phyloP scores from a whole-genome alignment of 345 rosid species.

The Acer yangbiense region DNA sequence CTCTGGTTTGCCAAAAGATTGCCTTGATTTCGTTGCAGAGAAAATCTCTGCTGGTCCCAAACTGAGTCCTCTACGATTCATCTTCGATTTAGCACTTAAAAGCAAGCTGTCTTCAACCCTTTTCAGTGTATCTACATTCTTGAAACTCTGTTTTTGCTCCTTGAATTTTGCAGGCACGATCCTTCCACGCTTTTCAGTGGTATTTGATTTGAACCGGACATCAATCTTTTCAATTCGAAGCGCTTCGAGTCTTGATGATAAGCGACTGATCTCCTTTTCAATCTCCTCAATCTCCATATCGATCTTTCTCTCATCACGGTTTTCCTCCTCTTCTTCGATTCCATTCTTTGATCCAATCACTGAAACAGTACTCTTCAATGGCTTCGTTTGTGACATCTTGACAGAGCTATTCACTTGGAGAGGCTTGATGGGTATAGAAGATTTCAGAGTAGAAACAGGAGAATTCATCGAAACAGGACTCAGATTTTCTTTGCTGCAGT shows the following conservation, averaged over 20 bases:
- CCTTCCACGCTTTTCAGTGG: constrained; percentile 55
- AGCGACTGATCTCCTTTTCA: constrained; percentile 69
- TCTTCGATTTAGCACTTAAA: constrained; percentile 42
- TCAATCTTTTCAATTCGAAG: constrained; percentile 77
- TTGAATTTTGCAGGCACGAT: constrained; percentile 74
- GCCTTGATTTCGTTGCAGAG: constrained; percentile 45
- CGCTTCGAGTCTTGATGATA: constrained; percentile 68
- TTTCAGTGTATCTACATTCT: constrained; percentile 18
- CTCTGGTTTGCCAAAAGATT: constrained; percentile 39
- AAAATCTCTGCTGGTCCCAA: constrained; percentile 84
- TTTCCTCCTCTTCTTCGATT: constrained; percentile 33
- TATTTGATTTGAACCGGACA: constrained; percentile 33
- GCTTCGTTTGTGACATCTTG: constrained; percentile 30
- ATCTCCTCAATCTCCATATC: constrained; percentile 81
- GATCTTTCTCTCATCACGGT: constrained; percentile 46
- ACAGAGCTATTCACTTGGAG: constrained; percentile 31
- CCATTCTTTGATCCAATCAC: constrained; percentile 23
- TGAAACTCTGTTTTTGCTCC: constrained; percentile 61
- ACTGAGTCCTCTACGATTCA: constrained; percentile 75
- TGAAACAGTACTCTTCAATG: constrained; percentile 20
- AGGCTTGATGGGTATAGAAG: constrained; percentile 31
- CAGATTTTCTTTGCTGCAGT: constrained; percentile 59
- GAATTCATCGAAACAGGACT: constrained; percentile 37
- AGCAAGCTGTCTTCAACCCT: constrained; percentile 46
- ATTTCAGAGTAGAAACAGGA: constrained; percentile 29